A percentile compares a stretch with the other conserved stretches of the same genome.
These are phyloP conservation scores for Salix brachista DNA, from an alignment of 345 rosid genomes.

Conservation along the genomic window DNA sequence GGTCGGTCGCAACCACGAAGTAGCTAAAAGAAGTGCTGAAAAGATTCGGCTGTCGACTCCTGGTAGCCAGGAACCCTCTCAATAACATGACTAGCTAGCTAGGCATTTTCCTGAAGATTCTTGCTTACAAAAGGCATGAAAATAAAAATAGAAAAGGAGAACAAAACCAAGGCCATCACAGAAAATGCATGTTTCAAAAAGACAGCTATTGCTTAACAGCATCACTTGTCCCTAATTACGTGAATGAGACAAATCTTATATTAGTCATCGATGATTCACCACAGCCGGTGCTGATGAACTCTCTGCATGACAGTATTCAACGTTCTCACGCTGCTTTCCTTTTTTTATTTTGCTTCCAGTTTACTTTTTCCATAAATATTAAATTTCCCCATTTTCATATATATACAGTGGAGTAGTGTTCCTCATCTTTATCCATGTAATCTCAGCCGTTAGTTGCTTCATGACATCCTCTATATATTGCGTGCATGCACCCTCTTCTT, in stretches of 20 bases:
- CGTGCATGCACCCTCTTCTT: background rate
- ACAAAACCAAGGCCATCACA: background rate
- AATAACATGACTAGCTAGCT: no score
- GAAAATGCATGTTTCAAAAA: slow-evolving; percentile 11
- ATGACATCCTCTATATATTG: slow-evolving; percentile 19
- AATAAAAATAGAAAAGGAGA: background rate
- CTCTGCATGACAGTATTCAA: slow-evolving; percentile 14
- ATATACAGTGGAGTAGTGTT: background rate
- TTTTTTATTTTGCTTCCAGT: slow-evolving; percentile 9
- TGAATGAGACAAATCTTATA: background rate
- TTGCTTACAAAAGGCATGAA: background rate
- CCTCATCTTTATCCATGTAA: background rate
- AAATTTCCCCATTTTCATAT: background rate
- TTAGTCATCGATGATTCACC: background rate
- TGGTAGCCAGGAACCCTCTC: no score
- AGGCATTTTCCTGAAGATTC: no score
- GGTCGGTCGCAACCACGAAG: no score
- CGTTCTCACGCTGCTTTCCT: slow-evolving; percentile 11
- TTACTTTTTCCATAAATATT: background rate
- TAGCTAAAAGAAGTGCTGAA: no score
- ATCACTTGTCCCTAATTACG: background rate
- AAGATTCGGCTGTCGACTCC: no score
- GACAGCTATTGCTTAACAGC: slow-evolving; percentile 12
- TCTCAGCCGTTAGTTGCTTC: slow-evolving; percentile 22
- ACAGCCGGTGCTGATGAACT: background rate